A percentile compares a stretch with the other conserved stretches of the same genome.
Evolutionary conservation across 345 rosid species (phyloP).

Genomic region (Isatis tinctoria): DNA sequence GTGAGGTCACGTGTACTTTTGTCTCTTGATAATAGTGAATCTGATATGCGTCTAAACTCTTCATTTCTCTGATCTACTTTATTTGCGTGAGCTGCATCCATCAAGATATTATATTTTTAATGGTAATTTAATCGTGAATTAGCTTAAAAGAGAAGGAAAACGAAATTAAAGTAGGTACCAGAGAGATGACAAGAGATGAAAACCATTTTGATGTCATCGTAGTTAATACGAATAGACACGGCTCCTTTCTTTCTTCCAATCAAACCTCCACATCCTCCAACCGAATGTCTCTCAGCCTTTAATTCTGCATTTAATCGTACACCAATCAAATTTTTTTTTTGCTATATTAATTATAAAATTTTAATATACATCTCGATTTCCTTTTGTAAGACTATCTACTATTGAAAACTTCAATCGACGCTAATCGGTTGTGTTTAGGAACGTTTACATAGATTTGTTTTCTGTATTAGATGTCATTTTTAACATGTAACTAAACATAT

Average conservation of each 20-base stretch:
- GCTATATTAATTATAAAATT: not conserved
- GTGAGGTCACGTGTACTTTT: slow-evolving; percentile 42
- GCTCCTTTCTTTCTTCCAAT: slow-evolving; percentile 37
- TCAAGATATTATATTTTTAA: not conserved
- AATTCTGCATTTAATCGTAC: slow-evolving; percentile 10
- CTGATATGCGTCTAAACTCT: slow-evolving; percentile 41
- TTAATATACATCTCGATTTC: not conserved
- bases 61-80: slow-evolving; percentile 29
- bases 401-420: not conserved
- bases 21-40: slow-evolving; percentile 46
- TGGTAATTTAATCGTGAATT: not conserved
- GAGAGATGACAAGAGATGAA: slow-evolving; percentile 39
- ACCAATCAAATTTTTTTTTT: not conserved
- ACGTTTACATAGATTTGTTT: not conserved
- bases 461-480: not conserved
- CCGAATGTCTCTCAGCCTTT: slow-evolving; percentile 19
- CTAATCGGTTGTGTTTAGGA: not conserved
- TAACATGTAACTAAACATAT: not conserved
- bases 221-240: slow-evolving; percentile 29
- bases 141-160: not conserved
- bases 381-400: too few species aligned
- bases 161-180: slow-evolving; percentile 9
- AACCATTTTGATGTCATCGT: slow-evolving; percentile 25
- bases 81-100: slow-evolving; percentile 26
- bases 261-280: slow-evolving; percentile 35